These are phyloP conservation scores for Chenopodium formosanum DNA, from an alignment of 148 eudicot genomes.

Conservation along the genomic window DNA sequence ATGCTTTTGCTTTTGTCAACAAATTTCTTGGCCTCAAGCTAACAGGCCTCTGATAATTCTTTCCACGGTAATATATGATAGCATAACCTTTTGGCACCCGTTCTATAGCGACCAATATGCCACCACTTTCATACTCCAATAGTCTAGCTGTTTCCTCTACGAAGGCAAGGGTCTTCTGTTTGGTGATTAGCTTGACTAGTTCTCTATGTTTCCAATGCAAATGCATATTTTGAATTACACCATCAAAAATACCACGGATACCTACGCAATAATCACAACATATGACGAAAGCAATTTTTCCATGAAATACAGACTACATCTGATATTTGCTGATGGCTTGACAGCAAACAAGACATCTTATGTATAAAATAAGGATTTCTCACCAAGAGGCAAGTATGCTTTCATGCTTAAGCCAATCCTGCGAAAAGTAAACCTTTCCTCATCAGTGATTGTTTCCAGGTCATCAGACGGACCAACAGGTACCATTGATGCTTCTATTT, in stretches of 20 bases:
- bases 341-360: background rate
- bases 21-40: constrained; percentile 86
- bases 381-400: constrained; percentile 95
- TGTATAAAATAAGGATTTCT: constrained; percentile 26
- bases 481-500: constrained; percentile 80
- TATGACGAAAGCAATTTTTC: background rate
- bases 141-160: constrained; percentile 93
- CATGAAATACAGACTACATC: constrained; percentile 2
- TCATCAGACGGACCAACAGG: constrained; percentile 88
- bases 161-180: constrained; percentile 75
- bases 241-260: constrained; percentile 95
- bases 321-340: background rate
- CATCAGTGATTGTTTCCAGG: constrained; percentile 93
- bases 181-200: constrained; percentile 90
- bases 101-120: constrained; percentile 81
- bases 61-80: constrained; percentile 90
- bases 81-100: constrained; percentile 90
- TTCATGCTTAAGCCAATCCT: constrained; percentile 90
- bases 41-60: constrained; percentile 89
- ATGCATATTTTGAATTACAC: constrained; percentile 99
- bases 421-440: constrained; percentile 83
- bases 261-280: constrained; percentile 47
- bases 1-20: constrained; percentile 86
- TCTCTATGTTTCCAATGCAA: constrained; percentile 99
- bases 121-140: constrained; percentile 93